phyloP scores from a whole-genome alignment of 169 alveolate genomes.

The Perkinsus olseni region DNA sequence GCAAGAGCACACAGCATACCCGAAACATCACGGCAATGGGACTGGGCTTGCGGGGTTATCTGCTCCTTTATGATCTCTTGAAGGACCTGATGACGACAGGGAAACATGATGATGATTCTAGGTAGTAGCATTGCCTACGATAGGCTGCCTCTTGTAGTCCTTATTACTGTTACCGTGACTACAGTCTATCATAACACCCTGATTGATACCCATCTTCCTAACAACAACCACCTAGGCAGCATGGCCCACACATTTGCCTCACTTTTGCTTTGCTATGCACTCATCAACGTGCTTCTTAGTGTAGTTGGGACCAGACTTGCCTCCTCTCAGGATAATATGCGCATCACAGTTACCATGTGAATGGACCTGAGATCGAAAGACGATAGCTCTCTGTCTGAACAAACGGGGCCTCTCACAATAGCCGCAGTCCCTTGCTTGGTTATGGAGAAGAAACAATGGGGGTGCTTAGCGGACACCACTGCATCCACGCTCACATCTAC shows the following conservation, averaged over 20 bases:
- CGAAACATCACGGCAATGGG: neutral
- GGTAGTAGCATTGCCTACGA: neutral
- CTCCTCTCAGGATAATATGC: conserved; percentile 10
- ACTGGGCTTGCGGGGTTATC: neutral
- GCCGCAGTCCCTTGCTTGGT: conserved; percentile 9
- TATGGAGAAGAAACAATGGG: neutral
- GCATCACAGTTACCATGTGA: neutral
- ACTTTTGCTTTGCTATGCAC: neutral
- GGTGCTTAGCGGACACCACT: neutral
- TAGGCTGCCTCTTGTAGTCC: conserved; percentile 6
- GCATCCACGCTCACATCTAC: conserved; percentile 11
- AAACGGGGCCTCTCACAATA: neutral
- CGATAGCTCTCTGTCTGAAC: too few species aligned
- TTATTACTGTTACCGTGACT: conserved; percentile 15
- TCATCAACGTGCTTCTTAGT: neutral
- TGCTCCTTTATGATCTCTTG: neutral
- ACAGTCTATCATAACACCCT: neutral
- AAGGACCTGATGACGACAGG: neutral
- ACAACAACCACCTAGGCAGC: neutral
- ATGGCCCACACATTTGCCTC: neutral
- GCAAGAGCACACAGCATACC: neutral
- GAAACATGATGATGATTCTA: neutral
- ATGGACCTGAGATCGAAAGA: neutral
- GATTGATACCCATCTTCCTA: neutral
- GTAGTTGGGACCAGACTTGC: neutral